phyloP scores from a whole-genome alignment of 75 land plant species.

The Picea sitchensis region DNA sequence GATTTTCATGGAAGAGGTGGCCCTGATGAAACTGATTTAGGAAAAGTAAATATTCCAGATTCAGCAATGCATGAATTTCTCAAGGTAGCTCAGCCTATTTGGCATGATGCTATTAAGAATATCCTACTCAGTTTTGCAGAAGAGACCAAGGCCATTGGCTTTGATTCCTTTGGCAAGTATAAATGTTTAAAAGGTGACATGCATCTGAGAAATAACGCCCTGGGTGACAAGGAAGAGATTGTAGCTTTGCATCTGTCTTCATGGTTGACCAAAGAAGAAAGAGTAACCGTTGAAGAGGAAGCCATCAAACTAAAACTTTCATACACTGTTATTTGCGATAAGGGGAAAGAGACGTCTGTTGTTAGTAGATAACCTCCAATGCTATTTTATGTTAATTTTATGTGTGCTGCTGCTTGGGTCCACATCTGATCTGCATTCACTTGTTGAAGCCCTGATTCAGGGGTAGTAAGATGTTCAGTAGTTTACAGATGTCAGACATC shows the following conservation, averaged over 20 bases:
- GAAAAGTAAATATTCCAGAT: constrained; percentile 62
- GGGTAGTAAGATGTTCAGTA: neutral
- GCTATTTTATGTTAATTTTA: neutral
- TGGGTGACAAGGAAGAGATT: constrained; percentile 23
- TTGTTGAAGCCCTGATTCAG: neutral
- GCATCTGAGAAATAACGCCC: constrained; percentile 12
- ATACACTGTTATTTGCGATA: constrained; percentile 12
- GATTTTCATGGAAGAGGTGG: constrained; percentile 88
- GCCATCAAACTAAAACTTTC: constrained; percentile 43
- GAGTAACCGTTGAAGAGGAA: constrained; percentile 34
- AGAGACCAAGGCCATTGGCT: constrained; percentile 24
- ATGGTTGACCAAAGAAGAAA: constrained; percentile 64
- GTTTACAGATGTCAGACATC: neutral
- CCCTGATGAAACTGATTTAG: constrained; percentile 65
- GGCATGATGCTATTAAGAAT: constrained; percentile 57
- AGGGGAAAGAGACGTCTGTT: constrained; percentile 8
- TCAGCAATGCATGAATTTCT: constrained; percentile 55
- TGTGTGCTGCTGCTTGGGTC: neutral
- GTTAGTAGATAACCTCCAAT: neutral
- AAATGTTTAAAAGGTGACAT: constrained; percentile 23
- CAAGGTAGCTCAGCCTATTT: constrained; percentile 72
- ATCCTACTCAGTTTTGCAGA: constrained; percentile 49
- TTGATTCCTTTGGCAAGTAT: constrained; percentile 8
- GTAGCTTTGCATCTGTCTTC: constrained; percentile 32
- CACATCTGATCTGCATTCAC: neutral